Conservation (phyloP, 2,329 filamentous ascomycete species). For the Botrytis deweyae region DNA sequence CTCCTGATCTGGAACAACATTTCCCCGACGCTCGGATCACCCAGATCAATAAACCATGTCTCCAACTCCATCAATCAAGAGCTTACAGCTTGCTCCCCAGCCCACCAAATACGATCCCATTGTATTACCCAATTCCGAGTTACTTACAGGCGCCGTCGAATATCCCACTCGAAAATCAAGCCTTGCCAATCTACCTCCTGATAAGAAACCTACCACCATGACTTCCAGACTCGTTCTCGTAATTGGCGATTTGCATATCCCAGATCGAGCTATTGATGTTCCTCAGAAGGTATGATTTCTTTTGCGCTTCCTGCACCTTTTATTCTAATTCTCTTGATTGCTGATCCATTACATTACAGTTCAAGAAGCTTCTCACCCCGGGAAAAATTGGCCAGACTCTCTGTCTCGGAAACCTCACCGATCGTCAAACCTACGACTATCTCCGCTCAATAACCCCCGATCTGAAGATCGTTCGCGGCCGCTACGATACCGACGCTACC, state of each 20-base stretch:
- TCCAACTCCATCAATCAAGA: slow-evolving; percentile 5
- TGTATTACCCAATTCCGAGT: slow-evolving; percentile 4
- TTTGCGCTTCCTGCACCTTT: slow-evolving; percentile 21
- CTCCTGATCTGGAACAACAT: slow-evolving; percentile 1
- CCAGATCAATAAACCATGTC: neutral
- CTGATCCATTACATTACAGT: slow-evolving; percentile 49
- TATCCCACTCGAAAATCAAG: slow-evolving; percentile 15
- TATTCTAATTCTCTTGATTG: slow-evolving; percentile 21
- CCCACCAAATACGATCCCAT: slow-evolving; percentile 7
- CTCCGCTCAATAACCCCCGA: slow-evolving; percentile 72
- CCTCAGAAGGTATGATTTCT: slow-evolving; percentile 70
- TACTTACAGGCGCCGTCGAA: slow-evolving; percentile 11
- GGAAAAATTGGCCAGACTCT: slow-evolving; percentile 82
- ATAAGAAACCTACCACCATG: slow-evolving; percentile 43
- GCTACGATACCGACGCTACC: slow-evolving; percentile 65
- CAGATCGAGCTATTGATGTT: slow-evolving; percentile 86
- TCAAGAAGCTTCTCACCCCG: slow-evolving; percentile 80
- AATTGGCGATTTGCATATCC: slow-evolving; percentile 91
- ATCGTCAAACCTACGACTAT: slow-evolving; percentile 78
- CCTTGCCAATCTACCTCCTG: neutral
- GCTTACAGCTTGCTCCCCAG: slow-evolving; percentile 3
- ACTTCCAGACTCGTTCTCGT: slow-evolving; percentile 89
- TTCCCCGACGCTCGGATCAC: slow-evolving; percentile 3
- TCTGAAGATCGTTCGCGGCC: slow-evolving; percentile 67
- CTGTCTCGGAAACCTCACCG: slow-evolving; percentile 77